phyloP scores from a whole-genome alignment of 257 asterid genomes.

The Solanum habrochaites region DNA sequence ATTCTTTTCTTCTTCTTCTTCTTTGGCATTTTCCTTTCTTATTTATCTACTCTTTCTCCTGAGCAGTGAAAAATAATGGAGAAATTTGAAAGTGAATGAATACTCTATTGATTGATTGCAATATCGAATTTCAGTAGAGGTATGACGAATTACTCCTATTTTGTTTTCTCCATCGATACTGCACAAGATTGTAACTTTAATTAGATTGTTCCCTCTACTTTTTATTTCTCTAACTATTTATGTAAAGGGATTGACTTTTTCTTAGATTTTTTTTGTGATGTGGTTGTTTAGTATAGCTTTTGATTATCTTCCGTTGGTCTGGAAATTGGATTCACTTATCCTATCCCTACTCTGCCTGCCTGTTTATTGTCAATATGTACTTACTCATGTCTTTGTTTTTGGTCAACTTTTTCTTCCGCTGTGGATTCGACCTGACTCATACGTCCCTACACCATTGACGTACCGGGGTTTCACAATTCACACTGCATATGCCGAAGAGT shows the following conservation, averaged over 20 bases:
- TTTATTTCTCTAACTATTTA: background rate
- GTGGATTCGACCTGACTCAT: background rate
- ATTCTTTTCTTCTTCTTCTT: background rate
- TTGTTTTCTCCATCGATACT: background rate
- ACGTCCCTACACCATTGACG: background rate
- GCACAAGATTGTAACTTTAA: background rate
- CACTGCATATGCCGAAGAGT: background rate
- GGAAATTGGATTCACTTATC: background rate
- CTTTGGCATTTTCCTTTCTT: background rate
- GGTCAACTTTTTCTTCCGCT: background rate
- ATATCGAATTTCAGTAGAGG: background rate
- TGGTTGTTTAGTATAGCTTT: background rate
- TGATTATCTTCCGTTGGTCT: background rate
- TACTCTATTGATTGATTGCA: background rate
- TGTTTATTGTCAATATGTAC: too few species aligned
- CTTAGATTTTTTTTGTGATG: background rate
- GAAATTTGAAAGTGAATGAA: background rate
- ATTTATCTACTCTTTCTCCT: background rate
- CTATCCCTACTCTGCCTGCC: too few species aligned
- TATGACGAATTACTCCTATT: background rate
- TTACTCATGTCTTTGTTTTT: too few species aligned
- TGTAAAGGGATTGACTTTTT: background rate
- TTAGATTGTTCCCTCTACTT: background rate
- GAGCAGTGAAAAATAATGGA: background rate
- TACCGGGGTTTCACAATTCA: background rate